A percentile compares a stretch with the other conserved stretches of the same genome.
Conservation (phyloP, 257 asterid genomes). For the Ilex asprella region DNA sequence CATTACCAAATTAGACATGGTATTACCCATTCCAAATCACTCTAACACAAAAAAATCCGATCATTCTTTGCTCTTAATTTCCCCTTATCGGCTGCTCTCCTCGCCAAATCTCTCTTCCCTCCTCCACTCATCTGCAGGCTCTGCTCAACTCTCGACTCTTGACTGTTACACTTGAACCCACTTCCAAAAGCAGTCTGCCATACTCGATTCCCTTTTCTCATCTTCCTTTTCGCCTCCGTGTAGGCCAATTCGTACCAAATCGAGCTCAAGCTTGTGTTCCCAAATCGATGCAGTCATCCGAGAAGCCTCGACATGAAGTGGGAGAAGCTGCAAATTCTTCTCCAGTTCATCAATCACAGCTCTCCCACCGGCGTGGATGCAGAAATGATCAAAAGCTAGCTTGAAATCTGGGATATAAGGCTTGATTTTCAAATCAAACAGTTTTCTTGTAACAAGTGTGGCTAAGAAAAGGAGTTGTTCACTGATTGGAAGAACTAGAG, state of each 20-base stretch:
- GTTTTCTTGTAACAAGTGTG: slow-evolving; percentile 14
- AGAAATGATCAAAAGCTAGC: slow-evolving; percentile 34
- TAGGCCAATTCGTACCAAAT: slow-evolving; percentile 44
- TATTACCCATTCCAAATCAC: no score
- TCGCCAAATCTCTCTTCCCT: no score
- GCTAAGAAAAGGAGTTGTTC: slow-evolving; percentile 27
- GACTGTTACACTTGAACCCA: no score
- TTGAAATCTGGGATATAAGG: slow-evolving; percentile 38
- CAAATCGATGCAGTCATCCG: slow-evolving; percentile 42
- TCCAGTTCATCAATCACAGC: no score
- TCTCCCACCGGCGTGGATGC: slow-evolving; percentile 18
- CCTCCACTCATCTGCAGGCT: no score
- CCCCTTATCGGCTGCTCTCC: no score
- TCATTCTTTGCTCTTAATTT: no score
- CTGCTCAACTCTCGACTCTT: no score
- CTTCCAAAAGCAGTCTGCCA: no score
- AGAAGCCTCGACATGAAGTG: slow-evolving; percentile 30
- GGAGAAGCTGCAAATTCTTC: slow-evolving; percentile 25
- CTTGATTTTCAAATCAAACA: slow-evolving; percentile 13
- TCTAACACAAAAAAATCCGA: no score
- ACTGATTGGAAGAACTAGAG: slow-evolving; percentile 32
- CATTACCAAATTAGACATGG: no score
- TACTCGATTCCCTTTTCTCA: slow-evolving; percentile 2
- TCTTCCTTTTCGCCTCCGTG: slow-evolving; percentile 34
- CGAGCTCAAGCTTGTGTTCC: slow-evolving; percentile 44